Conservation (phyloP, 1,139 yeast genomes). For the Lodderomyces elongisporus region DNA sequence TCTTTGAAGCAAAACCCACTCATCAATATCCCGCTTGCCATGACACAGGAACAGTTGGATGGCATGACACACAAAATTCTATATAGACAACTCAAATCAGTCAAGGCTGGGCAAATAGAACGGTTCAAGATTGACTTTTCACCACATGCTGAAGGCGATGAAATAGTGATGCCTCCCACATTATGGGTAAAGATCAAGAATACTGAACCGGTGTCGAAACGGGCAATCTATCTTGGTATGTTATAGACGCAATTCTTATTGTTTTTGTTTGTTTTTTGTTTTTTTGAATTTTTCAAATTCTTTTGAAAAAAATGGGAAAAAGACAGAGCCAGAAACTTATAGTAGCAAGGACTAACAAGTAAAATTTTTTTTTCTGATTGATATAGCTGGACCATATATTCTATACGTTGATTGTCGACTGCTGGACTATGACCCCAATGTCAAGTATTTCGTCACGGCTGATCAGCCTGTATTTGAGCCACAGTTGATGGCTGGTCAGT, state of each 20-base stretch:
- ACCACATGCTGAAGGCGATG: slow-evolving; percentile 21
- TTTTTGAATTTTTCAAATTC: too few relatives aligned
- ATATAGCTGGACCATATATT: slow-evolving; percentile 75
- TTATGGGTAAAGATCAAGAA: slow-evolving; percentile 68
- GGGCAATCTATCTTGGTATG: slow-evolving; percentile 69
- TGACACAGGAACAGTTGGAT: slow-evolving; percentile 12
- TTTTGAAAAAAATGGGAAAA: background rate
- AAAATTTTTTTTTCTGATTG: background rate
- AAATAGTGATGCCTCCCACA: slow-evolving; percentile 20
- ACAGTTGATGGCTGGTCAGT: slow-evolving; percentile 58
- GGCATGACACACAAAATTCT: slow-evolving; percentile 20
- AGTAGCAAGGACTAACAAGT: background rate
- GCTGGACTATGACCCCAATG: slow-evolving; percentile 54
- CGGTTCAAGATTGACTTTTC: slow-evolving; percentile 32
- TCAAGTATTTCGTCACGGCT: slow-evolving; percentile 54
- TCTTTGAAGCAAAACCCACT: too few relatives aligned
- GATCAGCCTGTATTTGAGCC: slow-evolving; percentile 70
- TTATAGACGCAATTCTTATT: background rate
- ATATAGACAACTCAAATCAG: slow-evolving; percentile 28
- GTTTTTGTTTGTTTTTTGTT: too few relatives aligned
- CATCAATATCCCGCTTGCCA: too few relatives aligned
- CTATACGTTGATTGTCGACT: slow-evolving; percentile 78
- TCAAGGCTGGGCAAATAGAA: slow-evolving; percentile 37
- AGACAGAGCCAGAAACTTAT: background rate
- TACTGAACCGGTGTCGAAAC: slow-evolving; percentile 63